Percentiles rank a stretch among this genome's conserved stretches.
phyloP scores from a whole-genome alignment of 208 protist species.

The Trichomonas tenax region DNA sequence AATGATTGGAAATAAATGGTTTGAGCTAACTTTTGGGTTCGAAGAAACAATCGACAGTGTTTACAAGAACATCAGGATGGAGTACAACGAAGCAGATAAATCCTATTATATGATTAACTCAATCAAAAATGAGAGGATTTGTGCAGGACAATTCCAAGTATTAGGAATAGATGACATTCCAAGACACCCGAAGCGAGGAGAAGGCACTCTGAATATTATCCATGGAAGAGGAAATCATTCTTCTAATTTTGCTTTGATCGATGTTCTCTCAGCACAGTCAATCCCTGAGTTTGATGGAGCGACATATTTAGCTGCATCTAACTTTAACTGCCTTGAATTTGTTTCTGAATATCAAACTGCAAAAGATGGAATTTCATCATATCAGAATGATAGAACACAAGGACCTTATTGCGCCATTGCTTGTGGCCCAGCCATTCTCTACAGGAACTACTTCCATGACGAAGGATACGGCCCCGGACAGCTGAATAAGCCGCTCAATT shows the following conservation, averaged over 20 bases:
- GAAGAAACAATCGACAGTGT: neutral
- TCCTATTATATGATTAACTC: neutral
- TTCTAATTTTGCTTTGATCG: neutral
- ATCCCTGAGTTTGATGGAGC: neutral
- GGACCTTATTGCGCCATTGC: neutral
- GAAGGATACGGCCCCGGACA: neutral
- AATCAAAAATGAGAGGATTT: neutral
- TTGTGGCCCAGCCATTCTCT: neutral
- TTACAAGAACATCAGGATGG: neutral
- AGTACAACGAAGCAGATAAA: neutral
- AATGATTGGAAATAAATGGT: neutral
- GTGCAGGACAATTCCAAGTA: neutral
- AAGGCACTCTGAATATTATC: neutral
- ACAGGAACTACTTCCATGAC: neutral
- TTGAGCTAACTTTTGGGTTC: neutral
- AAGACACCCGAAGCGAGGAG: neutral
- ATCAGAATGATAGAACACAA: neutral
- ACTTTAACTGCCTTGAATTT: conserved; percentile 9
- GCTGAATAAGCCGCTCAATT: neutral
- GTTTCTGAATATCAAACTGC: neutral
- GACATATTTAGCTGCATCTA: neutral
- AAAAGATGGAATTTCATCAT: neutral
- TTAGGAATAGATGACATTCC: neutral
- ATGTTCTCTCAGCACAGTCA: neutral
- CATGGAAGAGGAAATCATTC: neutral